Base-by-base conservation (phyloP, 2,329 filamentous ascomycete species). In the Fusarium sp. region DNA sequence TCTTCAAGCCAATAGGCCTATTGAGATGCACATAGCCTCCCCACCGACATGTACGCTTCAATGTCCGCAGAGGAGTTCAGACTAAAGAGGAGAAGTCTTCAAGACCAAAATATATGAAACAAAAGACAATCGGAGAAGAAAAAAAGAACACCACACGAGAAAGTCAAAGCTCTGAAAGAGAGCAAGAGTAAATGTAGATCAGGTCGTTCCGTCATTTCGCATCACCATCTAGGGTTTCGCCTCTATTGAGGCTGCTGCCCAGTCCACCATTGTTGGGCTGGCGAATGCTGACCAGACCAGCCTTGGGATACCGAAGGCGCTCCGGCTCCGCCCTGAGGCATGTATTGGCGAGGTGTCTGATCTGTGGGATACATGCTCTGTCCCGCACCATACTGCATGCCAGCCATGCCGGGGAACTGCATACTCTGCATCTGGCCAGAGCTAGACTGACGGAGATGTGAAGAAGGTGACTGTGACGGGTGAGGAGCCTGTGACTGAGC, bases 331-430 rank as follows among this genome's bases (percentile, higher is more conserved):
- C 85, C 81, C 79, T 89, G 84, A 73, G 91, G 88, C 87, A 93
- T 86, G 80, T 91, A 91, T 74, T 89, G 86, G 53, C 89, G 83
- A 6, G 87, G 85, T 2, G 87, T 89, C 78, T 89, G 88, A 46
- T 91, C 89, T 30, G 87, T 80, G 18, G 86, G 80, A 70, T 89
- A 89, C 73, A 90, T 86, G 52, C 83, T 83, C 71, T 88, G 86
- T 9, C 83, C 81, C 28, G 85, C 81, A 36, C 83, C 82, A 72
- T 90, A 89, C 34, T 83, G 82, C 78, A 91, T 84, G 41, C 84
- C 83, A 40, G 85, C 85, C 85, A 90, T 89, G 30, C 84, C 85
- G n/a, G 87, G 83, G 73, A 90, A 90, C 57, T 88, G 86, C 81
- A 90, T 84, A 55, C 81, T 83, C 72, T 87, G 87, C 76, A 90